A percentile compares a stretch with the other conserved stretches of the same genome.
These are phyloP conservation scores for Neurospora africana DNA, from an alignment of 495 filamentous ascomycete species.

Conservation along the genomic window DNA sequence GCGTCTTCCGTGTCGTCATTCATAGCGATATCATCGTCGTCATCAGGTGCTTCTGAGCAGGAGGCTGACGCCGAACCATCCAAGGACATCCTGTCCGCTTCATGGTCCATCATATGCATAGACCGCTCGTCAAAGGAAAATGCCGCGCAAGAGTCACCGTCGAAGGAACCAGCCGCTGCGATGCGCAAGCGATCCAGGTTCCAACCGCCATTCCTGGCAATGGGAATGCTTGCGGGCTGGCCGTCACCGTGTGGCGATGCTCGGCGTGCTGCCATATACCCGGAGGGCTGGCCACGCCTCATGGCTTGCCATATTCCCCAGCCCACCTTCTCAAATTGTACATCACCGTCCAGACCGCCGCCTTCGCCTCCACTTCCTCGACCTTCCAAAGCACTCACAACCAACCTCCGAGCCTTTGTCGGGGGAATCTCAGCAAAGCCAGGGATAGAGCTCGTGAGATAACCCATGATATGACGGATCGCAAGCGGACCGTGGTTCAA, in stretches of 20 bases:
- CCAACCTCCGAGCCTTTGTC: slow-evolving; percentile 79
- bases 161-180: slow-evolving; percentile 29
- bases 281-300: slow-evolving; percentile 52
- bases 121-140: slow-evolving; percentile 64
- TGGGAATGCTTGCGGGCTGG: slow-evolving; percentile 55
- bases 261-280: slow-evolving; percentile 36
- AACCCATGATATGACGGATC: slow-evolving; percentile 89
- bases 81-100: slow-evolving; percentile 94
- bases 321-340: slow-evolving; percentile 90
- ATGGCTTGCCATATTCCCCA: slow-evolving; percentile 95
- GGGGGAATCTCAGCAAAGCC: slow-evolving; percentile 87
- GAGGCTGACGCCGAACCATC: slow-evolving; percentile 62
- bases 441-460: slow-evolving; percentile 83
- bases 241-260: slow-evolving; percentile 39
- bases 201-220: slow-evolving; percentile 43
- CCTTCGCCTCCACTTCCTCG: slow-evolving; percentile 52
- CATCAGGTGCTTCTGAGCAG: slow-evolving; percentile 65
- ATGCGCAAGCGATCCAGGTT: slow-evolving; percentile 37
- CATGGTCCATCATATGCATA: slow-evolving; percentile 64
- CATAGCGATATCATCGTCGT: slow-evolving; percentile 55
- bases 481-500: slow-evolving; percentile 81
- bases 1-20: slow-evolving; percentile 62
- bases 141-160: slow-evolving; percentile 37
- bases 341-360: slow-evolving; percentile 61
- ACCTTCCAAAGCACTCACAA: slow-evolving; percentile 74